Base-by-base conservation (phyloP, 495 filamentous ascomycete genomes). In the Patellaria atrata region DNA sequence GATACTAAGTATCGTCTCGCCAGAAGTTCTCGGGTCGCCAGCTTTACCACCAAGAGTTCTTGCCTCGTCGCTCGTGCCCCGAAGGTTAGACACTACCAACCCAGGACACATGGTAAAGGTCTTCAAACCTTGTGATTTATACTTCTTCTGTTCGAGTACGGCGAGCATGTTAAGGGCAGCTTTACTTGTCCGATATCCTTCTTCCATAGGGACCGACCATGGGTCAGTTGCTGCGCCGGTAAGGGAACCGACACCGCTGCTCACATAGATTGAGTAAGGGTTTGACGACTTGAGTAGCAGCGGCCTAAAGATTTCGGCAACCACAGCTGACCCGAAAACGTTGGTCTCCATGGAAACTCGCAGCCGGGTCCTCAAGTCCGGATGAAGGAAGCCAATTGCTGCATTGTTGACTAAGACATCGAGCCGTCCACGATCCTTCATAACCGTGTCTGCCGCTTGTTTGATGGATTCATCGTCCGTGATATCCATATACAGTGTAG, bases 61-160 rank as follows among this genome's bases (percentile, higher is more conserved):
- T 15, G 47, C 39, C 22, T 53, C 45, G 14, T 58, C 58, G 5
- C 42, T 47, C 28, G 37, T 41, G 3, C 57, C 57, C 15, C 57
- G 45, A 22, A 65, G 38, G 23, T 57, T 54, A 5, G 57, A 58
- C 20, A 54, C 39, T 23, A 62, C 59, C 15, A 57, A 50, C 10
- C 52, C 52, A 0, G 52, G 52, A 27, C 41, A 45, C 22, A 25
- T 40, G 5, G 22, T 11, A 31, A 58, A 63, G 3, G 57, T 38
- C 38, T 50, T 55, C 2, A 50, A 23, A 0, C 54, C 49, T 16
- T 40, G 12, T 17, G 24, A 14, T 4, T 40, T 41, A 18, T 39
- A 46, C 4, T 27, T 30, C n/a, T 16, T 14, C 0, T 13, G 6
- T 18, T 52, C 35, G 38, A 38, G 37, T 1, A 43, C 27, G 1